Evolutionary conservation across 1,284 basidiomycete genomes (phyloP), one percentile per base, ranked within the genome.

Genomic region (Clitocybe nebularis): DNA sequence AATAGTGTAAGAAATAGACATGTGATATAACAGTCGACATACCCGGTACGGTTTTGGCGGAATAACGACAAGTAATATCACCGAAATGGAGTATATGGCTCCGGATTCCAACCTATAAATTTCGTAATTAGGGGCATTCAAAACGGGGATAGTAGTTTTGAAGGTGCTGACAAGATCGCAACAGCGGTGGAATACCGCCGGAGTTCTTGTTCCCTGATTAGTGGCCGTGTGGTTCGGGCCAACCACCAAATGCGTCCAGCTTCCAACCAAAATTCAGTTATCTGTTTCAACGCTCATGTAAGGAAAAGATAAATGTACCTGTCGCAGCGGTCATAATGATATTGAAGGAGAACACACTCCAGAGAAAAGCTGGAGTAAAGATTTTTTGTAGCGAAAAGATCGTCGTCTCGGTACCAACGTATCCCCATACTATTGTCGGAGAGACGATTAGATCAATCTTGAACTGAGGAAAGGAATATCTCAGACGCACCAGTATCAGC

Each of bases 161-260:
- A 35, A 13, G 22, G 21, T 24, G 26, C 53, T 36, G 36, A 59
- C 56, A 57, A 35, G 25, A 54, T 47, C 13, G 49, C 53, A 22
- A 55, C 51, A 41, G 54, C 54, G 7, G 52, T 57, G 28, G 51
- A 50, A 36, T 58, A 60, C 30, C 43, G 39, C 17, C 44, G 50
- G 48, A 34, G 47, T 44, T 37, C 54, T 38, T 29, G 52, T 16
- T 23, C 49, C 38, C 54, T 55, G 17, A 58, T 44, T 25, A 59
- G 51, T 28, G 53, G 39, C 23, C 49, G 49, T 28, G 56, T 55
- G 17, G 51, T 52, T 34, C 55, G 49, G 37, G 55, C 50, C 36
- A 58, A 54, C 58, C 56, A 62, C 57, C 55, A 61, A 19, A 60
- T 58, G 11, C 56, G 49, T 25, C 57, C 57, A 25, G 57, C 57